Conservation (phyloP, 108 stramenopile genomes). For the Skeletonema costatum region DNA sequence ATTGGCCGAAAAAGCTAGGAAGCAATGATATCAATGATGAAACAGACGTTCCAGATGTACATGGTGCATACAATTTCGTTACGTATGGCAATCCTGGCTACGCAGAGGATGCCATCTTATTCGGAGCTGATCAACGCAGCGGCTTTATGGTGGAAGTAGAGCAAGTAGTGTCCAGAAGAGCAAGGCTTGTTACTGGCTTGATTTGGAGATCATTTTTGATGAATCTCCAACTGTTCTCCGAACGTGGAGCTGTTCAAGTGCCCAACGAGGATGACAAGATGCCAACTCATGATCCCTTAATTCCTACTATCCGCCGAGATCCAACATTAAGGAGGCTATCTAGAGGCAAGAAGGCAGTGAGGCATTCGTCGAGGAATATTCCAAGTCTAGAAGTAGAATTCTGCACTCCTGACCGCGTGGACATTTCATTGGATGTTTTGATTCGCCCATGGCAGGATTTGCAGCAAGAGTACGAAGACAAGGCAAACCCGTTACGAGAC, state of each 20-base stretch:
- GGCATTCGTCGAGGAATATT: conserved; percentile 32
- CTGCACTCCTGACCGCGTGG: conserved; percentile 12
- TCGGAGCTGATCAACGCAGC: conserved; percentile 35
- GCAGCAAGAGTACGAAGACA: conserved; percentile 36
- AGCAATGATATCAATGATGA: conserved; percentile 62
- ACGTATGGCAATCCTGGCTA: conserved; percentile 50
- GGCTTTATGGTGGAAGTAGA: not conserved
- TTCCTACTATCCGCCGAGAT: conserved; percentile 32
- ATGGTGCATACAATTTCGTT: conserved; percentile 65
- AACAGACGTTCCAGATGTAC: conserved; percentile 76
- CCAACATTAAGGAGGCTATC: conserved; percentile 38
- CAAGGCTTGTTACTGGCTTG: conserved; percentile 46
- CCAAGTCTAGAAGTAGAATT: not conserved
- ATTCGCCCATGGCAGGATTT: conserved; percentile 46
- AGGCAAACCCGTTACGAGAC: conserved; percentile 35
- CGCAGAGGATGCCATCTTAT: conserved; percentile 45
- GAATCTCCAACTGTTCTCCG: conserved; percentile 39
- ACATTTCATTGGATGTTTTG: conserved; percentile 49
- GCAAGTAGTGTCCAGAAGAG: conserved; percentile 31
- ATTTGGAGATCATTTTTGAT: conserved; percentile 52
- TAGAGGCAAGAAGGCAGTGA: conserved; percentile 22
- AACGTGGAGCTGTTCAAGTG: conserved; percentile 31
- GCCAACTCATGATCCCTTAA: conserved; percentile 42
- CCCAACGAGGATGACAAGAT: conserved; percentile 27
- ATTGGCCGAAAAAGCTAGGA: conserved; percentile 74